These are phyloP conservation scores for Umbilicus rupestris DNA, from an alignment of 164 flowering plant genomes.

Conservation along the genomic window DNA sequence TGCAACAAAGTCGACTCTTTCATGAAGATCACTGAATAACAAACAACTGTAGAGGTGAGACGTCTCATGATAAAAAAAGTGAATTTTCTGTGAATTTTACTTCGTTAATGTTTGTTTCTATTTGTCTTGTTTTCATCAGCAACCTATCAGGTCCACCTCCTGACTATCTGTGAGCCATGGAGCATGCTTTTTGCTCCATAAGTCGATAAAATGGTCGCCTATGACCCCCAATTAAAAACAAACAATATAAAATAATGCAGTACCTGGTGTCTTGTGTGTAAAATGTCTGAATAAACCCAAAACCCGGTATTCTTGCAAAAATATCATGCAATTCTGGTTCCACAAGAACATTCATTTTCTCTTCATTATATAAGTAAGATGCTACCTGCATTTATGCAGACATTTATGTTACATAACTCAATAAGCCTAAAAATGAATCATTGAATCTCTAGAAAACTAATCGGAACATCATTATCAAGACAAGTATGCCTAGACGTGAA, in stretches of 20 bases:
- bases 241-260: not conserved
- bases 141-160: not conserved
- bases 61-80: not conserved
- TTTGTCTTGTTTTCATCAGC: not conserved
- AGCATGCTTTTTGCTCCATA: not conserved
- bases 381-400: slow-evolving; percentile 51
- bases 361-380: slow-evolving; percentile 76
- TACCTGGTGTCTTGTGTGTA: slow-evolving; percentile 95
- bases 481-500: too few relatives aligned
- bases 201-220: not conserved
- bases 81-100: not conserved
- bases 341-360: slow-evolving; percentile 92
- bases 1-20: slow-evolving; percentile 92
- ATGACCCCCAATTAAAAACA: not conserved
- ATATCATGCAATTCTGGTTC: slow-evolving; percentile 98
- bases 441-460: not conserved
- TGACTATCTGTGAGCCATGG: not conserved
- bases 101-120: not conserved
- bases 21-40: slow-evolving; percentile 82
- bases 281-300: slow-evolving; percentile 97
- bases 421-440: not conserved
- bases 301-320: slow-evolving; percentile 97
- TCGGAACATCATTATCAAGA: too few relatives aligned
- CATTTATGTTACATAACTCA: slow-evolving; percentile 3
- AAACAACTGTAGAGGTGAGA: slow-evolving; percentile 5